Evolutionary conservation across 1,284 basidiomycete species (phyloP).

Genomic region (Boletus holoroseus): DNA sequence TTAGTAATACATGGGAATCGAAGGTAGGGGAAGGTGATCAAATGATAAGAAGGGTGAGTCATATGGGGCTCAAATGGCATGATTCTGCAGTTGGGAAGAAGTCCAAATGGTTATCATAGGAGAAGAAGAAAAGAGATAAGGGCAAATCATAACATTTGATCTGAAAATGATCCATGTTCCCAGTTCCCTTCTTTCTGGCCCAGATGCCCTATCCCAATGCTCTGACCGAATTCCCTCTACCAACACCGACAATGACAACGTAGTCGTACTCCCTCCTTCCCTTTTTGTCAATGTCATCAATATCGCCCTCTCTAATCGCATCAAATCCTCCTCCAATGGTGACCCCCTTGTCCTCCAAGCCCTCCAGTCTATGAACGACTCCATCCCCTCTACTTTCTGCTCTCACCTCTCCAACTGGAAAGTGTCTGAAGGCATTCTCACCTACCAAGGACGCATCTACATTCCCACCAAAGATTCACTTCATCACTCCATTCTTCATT

Average conservation of each 20-base stretch:
- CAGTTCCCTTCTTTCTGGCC: fast-evolving
- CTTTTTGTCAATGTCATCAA: not conserved
- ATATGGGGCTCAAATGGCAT: too few species aligned
- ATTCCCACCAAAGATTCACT: fast-evolving
- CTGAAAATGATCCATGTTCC: not conserved
- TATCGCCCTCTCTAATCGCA: not conserved
- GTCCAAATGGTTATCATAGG: too few species aligned
- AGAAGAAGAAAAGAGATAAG: too few species aligned
- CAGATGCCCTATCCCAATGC: not conserved
- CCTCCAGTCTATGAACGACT: not conserved
- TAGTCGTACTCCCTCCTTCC: fast-evolving
- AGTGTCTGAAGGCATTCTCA: not conserved
- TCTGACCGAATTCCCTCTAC: not conserved
- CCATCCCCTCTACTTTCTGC: not conserved
- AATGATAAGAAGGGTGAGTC: too few species aligned
- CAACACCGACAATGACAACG: not conserved
- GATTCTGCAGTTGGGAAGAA: too few species aligned
- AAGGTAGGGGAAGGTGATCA: too few species aligned
- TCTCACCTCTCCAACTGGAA: not conserved
- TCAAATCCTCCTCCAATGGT: fast-evolving
- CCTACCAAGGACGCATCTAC: not conserved
- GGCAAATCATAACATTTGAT: too few species aligned
- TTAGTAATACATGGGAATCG: too few species aligned
- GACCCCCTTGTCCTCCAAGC: not conserved
- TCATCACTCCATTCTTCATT: fast-evolving